phyloP scores from a whole-genome alignment of 139 green algal genomes.

The Gonium pectorale region DNA sequence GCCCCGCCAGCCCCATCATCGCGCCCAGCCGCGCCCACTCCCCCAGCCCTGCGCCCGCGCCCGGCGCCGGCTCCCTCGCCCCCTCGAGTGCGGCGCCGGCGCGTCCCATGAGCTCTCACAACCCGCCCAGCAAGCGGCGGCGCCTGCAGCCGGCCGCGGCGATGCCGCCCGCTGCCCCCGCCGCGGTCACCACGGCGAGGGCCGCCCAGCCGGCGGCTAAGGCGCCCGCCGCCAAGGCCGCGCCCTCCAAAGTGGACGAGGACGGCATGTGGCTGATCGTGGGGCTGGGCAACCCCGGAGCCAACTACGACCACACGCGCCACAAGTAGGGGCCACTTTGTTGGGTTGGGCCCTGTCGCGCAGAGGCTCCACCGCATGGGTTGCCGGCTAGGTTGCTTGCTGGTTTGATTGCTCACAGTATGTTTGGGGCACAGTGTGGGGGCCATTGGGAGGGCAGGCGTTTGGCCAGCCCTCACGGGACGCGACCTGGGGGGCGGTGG shows the following conservation, averaged over 20 bases:
- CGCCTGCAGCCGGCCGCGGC: slow-evolving; percentile 19
- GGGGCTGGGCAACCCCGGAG: slow-evolving; percentile 43
- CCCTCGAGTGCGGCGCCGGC: neutral
- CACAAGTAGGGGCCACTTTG: slow-evolving; percentile 11
- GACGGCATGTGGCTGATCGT: slow-evolving; percentile 47
- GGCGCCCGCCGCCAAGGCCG: neutral
- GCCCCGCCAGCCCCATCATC: neutral
- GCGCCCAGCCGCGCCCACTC: no score
- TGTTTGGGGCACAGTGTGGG: no score
- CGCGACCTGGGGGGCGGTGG: no score
- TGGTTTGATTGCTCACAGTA: neutral
- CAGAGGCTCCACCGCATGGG: neutral
- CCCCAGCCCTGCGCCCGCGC: neutral
- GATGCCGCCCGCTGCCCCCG: neutral
- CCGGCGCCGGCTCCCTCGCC: neutral
- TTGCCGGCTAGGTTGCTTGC: neutral
- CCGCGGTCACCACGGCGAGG: neutral
- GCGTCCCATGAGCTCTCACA: neutral
- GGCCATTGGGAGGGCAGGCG: no score
- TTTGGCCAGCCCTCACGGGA: no score
- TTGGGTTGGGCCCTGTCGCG: neutral
- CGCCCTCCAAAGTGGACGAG: slow-evolving; percentile 1
- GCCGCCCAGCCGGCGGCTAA: no score
- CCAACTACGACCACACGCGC: slow-evolving; percentile 46
- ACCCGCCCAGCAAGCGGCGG: neutral